Evolutionary conservation across 805 yeast genomes (phyloP).

Genomic region (Candida yuanshanica): DNA sequence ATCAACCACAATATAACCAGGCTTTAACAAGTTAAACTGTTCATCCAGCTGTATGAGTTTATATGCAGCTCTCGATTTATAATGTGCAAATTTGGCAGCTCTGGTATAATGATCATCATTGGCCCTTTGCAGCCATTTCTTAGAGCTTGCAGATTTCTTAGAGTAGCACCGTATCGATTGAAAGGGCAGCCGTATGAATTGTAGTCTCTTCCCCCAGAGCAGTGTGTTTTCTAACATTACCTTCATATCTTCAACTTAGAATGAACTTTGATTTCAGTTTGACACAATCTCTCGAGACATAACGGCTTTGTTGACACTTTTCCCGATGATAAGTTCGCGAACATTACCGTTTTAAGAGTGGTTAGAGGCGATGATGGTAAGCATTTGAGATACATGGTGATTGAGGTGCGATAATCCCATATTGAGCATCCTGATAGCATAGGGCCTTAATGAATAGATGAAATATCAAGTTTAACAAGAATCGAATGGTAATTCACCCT

Average conservation of each 20-base stretch:
- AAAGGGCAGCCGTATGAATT: conserved; percentile 2
- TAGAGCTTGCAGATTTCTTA: conserved; percentile 46
- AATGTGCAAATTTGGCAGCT: conserved; percentile 58
- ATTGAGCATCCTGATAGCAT: too few relatives aligned
- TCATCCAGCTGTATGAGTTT: conserved; percentile 73
- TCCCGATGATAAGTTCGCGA: not conserved
- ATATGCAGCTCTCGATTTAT: conserved; percentile 85
- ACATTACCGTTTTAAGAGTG: not conserved
- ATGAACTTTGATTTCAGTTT: not conserved
- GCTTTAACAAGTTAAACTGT: conserved; percentile 51
- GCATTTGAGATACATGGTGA: too few relatives aligned
- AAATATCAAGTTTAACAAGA: too few relatives aligned
- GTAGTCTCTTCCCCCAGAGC: not conserved
- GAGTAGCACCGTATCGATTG: conserved; percentile 10
- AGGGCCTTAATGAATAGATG: too few relatives aligned
- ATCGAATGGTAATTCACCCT: too few relatives aligned
- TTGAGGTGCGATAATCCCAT: too few relatives aligned
- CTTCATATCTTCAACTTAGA: too few relatives aligned
- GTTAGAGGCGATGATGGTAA: not conserved
- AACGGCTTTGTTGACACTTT: too few relatives aligned
- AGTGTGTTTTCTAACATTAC: not conserved
- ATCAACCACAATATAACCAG: conserved; percentile 65
- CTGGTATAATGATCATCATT: conserved; percentile 56
- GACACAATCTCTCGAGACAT: too few relatives aligned
- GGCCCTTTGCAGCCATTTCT: conserved; percentile 73